Conservation (phyloP, 768 basidiomycete genomes). For the Pisolithus tinctorius region DNA sequence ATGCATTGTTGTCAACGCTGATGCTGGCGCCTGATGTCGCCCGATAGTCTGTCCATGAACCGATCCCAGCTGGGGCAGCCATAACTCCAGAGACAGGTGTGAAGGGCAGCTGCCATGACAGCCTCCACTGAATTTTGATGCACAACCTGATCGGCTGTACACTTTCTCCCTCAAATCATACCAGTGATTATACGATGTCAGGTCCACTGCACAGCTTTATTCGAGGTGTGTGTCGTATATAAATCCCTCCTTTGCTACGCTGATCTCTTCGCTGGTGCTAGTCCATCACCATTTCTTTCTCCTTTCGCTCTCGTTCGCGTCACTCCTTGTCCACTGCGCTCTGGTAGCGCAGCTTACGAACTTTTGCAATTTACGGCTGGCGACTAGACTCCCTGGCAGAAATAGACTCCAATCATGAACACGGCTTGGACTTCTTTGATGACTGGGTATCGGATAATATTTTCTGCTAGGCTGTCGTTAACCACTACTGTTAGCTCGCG, state of each 20-base stretch:
- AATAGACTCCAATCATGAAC: background rate
- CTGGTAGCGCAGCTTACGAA: slow-evolving; percentile 3
- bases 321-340: slow-evolving; percentile 1
- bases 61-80: too few relatives aligned
- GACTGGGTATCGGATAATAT: background rate
- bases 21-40: too few relatives aligned
- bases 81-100: too few relatives aligned
- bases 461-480: background rate
- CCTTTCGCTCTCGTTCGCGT: background rate
- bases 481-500: background rate
- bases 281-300: slow-evolving; percentile 1
- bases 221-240: background rate
- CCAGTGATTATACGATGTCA: background rate
- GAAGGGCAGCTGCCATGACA: background rate
- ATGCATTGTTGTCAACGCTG: too few relatives aligned
- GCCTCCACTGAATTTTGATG: background rate
- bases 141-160: background rate
- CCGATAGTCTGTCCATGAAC: too few relatives aligned
- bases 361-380: background rate
- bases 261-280: background rate
- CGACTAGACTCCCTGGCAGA: background rate
- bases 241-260: background rate
- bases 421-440: background rate
- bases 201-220: slow-evolving; percentile 2
- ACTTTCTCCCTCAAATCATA: background rate